phyloP scores from a whole-genome alignment of 2,329 filamentous ascomycete species.

The Grosmannia clavigera region DNA sequence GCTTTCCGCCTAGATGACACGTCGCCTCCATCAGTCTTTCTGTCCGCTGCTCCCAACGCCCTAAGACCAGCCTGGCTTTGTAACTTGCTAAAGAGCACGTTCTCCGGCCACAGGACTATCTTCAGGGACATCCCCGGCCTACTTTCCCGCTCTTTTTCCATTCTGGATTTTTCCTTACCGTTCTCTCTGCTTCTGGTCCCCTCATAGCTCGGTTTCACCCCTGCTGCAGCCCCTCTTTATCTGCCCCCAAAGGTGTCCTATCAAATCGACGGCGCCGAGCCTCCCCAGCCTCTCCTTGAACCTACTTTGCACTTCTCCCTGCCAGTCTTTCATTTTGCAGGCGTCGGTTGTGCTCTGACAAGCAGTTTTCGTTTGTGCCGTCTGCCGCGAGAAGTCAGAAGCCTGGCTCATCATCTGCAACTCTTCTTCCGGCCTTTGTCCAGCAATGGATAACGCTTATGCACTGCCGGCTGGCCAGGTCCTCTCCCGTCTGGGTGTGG shows the following conservation, averaged over 20 bases:
- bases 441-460: slow-evolving; percentile 50
- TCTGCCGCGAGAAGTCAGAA: neutral
- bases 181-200: neutral
- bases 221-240: neutral
- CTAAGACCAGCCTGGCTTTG: neutral
- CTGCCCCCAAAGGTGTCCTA: neutral
- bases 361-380: neutral
- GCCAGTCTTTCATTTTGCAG: neutral
- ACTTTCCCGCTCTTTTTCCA: neutral
- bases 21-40: slow-evolving; percentile 8
- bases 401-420: neutral
- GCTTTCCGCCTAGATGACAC: slow-evolving; percentile 8
- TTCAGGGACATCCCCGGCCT: neutral
- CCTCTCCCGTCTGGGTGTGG: slow-evolving; percentile 44
- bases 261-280: neutral
- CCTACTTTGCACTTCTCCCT: neutral
- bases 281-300: neutral
- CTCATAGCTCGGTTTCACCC: neutral
- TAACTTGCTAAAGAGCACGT: neutral
- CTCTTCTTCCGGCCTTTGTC: neutral
- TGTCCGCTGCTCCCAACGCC: neutral
- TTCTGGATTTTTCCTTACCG: neutral
- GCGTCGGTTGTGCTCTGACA: neutral
- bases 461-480: slow-evolving; percentile 45
- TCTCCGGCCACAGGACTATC: neutral